These are phyloP conservation scores for Septoria linicola DNA, from an alignment of 2,329 filamentous ascomycete species.

Conservation along the genomic window DNA sequence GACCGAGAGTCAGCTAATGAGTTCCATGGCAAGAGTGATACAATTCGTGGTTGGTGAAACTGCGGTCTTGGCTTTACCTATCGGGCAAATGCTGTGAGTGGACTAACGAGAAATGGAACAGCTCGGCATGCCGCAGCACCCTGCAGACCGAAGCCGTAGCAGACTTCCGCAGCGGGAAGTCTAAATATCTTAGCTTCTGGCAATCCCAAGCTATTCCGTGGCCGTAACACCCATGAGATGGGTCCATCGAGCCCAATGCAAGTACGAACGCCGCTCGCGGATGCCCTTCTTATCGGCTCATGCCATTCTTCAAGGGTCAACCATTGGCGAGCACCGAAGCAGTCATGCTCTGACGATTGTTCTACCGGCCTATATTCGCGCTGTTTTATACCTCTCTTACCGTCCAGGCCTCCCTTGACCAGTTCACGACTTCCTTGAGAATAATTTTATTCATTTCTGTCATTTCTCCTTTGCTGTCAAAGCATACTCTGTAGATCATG, in stretches of 20 bases:
- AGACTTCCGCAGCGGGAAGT: slow-evolving; percentile 12
- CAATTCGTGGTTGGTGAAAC: too few relatives aligned
- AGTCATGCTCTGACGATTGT: not conserved
- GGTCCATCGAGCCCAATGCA: slow-evolving; percentile 9
- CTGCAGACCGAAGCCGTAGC: slow-evolving; percentile 9
- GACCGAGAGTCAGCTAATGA: too few relatives aligned
- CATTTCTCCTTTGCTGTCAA: not conserved
- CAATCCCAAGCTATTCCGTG: slow-evolving; percentile 18
- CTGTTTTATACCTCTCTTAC: not conserved
- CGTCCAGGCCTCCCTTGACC: not conserved
- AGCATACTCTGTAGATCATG: slow-evolving; percentile 13
- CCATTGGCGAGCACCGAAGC: not conserved
- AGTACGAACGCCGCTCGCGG: slow-evolving; percentile 12
- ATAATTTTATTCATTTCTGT: slow-evolving; percentile 2
- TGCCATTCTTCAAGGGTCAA: slow-evolving; percentile 1
- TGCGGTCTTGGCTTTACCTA: too few relatives aligned
- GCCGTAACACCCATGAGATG: slow-evolving; percentile 15
- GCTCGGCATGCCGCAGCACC: slow-evolving; percentile 1
- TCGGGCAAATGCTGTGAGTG: not conserved
- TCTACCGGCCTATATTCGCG: not conserved
- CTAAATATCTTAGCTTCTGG: slow-evolving; percentile 16
- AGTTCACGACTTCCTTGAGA: not conserved
- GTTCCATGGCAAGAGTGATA: too few relatives aligned
- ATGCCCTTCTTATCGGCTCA: slow-evolving; percentile 1
- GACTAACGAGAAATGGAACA: not conserved